Evolutionary conservation across 768 basidiomycete genomes (phyloP), one percentile per base, ranked within the genome.

Genomic region (Mycena belliarum): DNA sequence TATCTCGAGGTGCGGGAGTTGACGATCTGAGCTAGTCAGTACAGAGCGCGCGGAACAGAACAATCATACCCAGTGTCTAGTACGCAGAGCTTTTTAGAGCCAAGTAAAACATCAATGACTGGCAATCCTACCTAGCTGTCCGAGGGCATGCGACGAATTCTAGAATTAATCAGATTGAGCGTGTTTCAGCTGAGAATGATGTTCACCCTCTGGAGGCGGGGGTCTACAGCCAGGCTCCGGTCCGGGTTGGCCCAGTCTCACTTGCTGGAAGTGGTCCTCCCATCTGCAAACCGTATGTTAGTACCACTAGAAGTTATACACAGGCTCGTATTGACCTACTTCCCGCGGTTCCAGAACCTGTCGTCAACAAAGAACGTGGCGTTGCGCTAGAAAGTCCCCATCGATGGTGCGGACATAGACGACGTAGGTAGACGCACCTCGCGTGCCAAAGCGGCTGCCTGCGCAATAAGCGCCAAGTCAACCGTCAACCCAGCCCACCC

Each of bases 121-220:
- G 37, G n/a, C n/a, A 43, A 48, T 65, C 77, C 68, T 68, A 87
- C 86, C 85, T 83, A 33, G 85, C 84, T 23, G 77, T 75, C 49
- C 88, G 75, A 20, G 88, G 88, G 66, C 88, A 90, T n/a, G 88
- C 84, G 23, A 88, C 87, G 24, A 85, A 73, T 67, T 88, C 88
- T 89, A 29, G 25, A 41, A 33, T 54, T 21, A 63, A 55, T 47
- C 37, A 23, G 38, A 40, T 59, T 21, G 29, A 28, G 47, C 52
- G 16, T 14, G 48, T 42, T 32, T 26, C 10, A 42, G 49, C 14
- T 18, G 16, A 50, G 28, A 24, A 58, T 45, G 14, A 18, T 59
- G 29, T 70, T 52, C 62, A 87, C 87, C 86, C 71, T 87, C 75
- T 9, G 86, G 79, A 16, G 84, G 85, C 41, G 88, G 87, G 4